Conservation (phyloP, 2,329 filamentous ascomycete genomes). For the Trichoderma endophyticum region DNA sequence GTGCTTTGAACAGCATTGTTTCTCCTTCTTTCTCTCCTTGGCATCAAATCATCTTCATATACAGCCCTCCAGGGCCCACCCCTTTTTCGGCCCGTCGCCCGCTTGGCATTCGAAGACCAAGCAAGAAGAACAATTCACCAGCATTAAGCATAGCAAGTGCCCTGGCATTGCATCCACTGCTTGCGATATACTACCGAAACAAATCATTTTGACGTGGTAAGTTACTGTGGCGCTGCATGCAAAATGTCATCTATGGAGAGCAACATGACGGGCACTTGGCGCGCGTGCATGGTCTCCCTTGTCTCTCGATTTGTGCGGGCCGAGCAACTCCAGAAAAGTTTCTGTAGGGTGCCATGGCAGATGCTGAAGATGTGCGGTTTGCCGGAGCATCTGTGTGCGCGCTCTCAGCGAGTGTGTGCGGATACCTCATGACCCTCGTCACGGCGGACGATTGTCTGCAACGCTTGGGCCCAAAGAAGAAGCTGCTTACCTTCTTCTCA, state of each 20-base stretch:
- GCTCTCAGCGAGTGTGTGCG: conserved; percentile 1
- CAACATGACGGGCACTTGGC: background rate
- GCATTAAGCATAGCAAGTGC: conserved; percentile 6
- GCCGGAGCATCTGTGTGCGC: conserved; percentile 13
- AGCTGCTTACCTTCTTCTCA: conserved; percentile 11
- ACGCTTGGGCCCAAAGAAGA: conserved; percentile 18
- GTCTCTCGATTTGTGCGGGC: conserved; percentile 1
- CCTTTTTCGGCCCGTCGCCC: conserved; percentile 20
- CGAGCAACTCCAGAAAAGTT: conserved; percentile 13
- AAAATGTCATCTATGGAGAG: conserved; percentile 7
- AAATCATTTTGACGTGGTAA: conserved; percentile 18
- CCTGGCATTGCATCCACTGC: background rate
- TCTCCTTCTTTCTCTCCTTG: background rate
- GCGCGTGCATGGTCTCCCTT: background rate
- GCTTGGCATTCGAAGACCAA: background rate
- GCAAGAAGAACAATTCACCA: background rate
- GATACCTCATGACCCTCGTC: conserved; percentile 19
- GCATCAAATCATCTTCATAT: conserved; percentile 5
- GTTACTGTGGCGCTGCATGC: conserved; percentile 19
- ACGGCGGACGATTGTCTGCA: conserved; percentile 13
- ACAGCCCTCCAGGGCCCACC: conserved; percentile 13
- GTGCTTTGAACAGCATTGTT: background rate
- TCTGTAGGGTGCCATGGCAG: background rate
- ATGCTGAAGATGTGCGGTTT: conserved; percentile 4
- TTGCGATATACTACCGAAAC: background rate